Conservation (phyloP, 2,329 filamentous ascomycete genomes). For the Claviceps sp. region DNA sequence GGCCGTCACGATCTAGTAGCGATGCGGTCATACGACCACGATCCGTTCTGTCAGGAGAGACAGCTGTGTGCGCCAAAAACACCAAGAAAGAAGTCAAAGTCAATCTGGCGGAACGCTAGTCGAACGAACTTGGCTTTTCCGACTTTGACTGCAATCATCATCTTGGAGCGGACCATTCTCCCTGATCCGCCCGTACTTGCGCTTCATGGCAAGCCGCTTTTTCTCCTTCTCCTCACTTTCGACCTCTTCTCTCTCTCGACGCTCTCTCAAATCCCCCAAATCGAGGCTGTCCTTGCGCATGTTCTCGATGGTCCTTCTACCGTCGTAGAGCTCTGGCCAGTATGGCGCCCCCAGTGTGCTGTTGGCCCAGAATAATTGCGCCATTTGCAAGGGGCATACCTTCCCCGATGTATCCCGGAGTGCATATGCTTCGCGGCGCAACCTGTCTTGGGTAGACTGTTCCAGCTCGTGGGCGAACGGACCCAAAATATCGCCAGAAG, state of each 20-base stretch:
- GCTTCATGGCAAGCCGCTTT: conserved; percentile 11
- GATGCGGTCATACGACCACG: too few relatives aligned
- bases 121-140: background rate
- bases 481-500: background rate
- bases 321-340: conserved; percentile 11
- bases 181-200: conserved; percentile 11
- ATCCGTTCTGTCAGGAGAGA: background rate
- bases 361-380: conserved; percentile 11
- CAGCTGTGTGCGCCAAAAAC: background rate
- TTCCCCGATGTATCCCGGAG: conserved; percentile 8
- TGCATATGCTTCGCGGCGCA: background rate
- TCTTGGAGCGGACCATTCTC: conserved; percentile 3
- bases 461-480: background rate
- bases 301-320: conserved; percentile 6
- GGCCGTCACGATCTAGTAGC: background rate
- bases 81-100: background rate
- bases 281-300: conserved; percentile 12
- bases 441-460: background rate
- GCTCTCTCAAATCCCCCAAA: conserved; percentile 6
- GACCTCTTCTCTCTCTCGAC: conserved; percentile 9
- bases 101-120: background rate
- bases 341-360: conserved; percentile 1
- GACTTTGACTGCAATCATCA: background rate
- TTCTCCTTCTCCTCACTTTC: conserved; percentile 9
- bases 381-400: conserved; percentile 10